Percentiles rank a stretch among this genome's conserved stretches.
Conservation (phyloP, 2,329 filamentous ascomycete species). For the Diaporthe vaccinii region DNA sequence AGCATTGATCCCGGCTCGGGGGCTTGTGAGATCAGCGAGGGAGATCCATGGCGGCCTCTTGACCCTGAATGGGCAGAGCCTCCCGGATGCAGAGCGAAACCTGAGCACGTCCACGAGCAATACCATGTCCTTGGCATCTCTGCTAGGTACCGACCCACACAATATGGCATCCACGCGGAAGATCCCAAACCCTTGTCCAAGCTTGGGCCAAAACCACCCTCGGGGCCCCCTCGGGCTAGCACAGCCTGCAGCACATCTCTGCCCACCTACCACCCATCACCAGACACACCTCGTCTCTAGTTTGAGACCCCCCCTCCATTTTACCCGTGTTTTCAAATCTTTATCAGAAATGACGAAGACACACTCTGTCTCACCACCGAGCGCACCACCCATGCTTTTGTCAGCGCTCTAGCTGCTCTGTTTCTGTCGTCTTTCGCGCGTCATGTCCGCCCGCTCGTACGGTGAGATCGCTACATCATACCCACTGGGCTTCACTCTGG, state of each 20-base stretch:
- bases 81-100: background rate
- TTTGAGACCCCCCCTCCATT: conserved; percentile 17
- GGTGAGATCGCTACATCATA: background rate
- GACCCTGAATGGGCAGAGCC: conserved; percentile 7
- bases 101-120: conserved; percentile 16
- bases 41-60: conserved; percentile 11
- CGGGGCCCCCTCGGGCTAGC: conserved; percentile 9
- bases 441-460: conserved; percentile 13
- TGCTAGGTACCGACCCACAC: conserved; percentile 23
- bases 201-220: conserved; percentile 22
- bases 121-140: background rate
- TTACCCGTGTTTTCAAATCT: conserved; percentile 27
- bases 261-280: conserved; percentile 3
- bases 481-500: background rate
- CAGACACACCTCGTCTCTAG: conserved; percentile 30
- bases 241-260: conserved; percentile 30
- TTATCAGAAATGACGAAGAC: conserved; percentile 24
- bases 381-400: conserved; percentile 22
- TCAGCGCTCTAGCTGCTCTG: conserved; percentile 13
- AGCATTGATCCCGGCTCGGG: conserved; percentile 15
- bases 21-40: conserved; percentile 20
- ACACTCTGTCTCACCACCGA: conserved; percentile 4
- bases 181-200: conserved; percentile 30
- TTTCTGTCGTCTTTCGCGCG: background rate
- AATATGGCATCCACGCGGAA: conserved; percentile 25